Evolutionary conservation across 306 rosid genomes (phyloP).

Genomic region (Argentina anserina): DNA sequence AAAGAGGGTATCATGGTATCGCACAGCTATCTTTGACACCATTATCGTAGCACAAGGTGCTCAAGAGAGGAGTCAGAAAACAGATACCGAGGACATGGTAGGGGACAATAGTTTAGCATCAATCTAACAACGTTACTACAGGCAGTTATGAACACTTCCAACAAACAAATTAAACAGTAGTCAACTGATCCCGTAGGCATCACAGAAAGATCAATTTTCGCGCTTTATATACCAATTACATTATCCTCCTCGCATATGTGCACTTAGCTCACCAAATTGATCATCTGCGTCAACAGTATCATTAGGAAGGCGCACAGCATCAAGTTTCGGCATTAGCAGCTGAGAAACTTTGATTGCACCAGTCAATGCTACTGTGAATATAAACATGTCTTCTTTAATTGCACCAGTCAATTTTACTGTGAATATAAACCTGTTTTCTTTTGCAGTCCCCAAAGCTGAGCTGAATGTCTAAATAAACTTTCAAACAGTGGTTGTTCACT

Average conservation of each 20-base stretch:
- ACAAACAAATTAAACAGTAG: conserved; percentile 1
- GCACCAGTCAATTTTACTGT: too few relatives aligned
- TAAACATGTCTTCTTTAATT: conserved; percentile 86
- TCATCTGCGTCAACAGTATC: conserved; percentile 94
- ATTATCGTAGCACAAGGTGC: too few relatives aligned
- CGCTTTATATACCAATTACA: conserved; percentile 9
- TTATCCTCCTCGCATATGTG: conserved; percentile 97
- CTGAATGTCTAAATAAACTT: background rate
- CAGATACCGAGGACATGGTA: conserved; percentile 1
- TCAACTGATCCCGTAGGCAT: conserved; percentile 18
- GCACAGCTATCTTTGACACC: too few relatives aligned
- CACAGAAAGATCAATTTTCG: background rate
- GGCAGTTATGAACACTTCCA: conserved; percentile 30
- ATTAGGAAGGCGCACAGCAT: conserved; percentile 86
- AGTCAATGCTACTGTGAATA: conserved; percentile 87
- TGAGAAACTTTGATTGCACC: conserved; percentile 94
- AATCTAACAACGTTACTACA: background rate
- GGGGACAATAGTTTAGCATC: conserved; percentile 17
- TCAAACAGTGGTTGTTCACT: background rate
- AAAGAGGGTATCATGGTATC: too few relatives aligned
- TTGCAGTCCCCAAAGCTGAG: conserved; percentile 50
- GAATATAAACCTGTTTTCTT: too few relatives aligned
- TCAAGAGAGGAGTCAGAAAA: too few relatives aligned
- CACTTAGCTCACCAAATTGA: conserved; percentile 94
- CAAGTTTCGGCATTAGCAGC: conserved; percentile 80